phyloP scores from a whole-genome alignment of 176 grass and related monocot species.

The Aechmea fasciata region DNA sequence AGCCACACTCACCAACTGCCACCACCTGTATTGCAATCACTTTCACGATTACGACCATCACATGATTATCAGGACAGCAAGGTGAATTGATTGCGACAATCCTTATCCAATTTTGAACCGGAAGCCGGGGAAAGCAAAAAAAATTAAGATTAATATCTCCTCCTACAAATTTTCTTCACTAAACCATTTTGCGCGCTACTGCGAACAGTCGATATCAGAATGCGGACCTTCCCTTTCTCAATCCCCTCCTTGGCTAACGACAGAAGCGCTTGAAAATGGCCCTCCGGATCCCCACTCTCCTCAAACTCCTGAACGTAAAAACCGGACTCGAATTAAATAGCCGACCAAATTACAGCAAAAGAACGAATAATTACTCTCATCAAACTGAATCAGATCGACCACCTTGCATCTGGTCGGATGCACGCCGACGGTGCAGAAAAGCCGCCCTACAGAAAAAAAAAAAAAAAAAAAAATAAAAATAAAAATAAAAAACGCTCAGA shows the following conservation, averaged over 20 bases:
- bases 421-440: constrained; percentile 87
- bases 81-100: constrained; percentile 1
- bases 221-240: constrained; percentile 71
- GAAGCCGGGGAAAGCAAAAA: neutral
- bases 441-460: constrained; percentile 53
- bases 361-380: neutral
- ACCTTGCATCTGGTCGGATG: constrained; percentile 97
- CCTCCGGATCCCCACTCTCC: constrained; percentile 77
- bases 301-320: constrained; percentile 73
- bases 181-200: neutral
- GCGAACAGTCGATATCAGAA: neutral
- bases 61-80: neutral
- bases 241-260: constrained; percentile 64
- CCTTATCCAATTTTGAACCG: neutral
- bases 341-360: constrained; percentile 7
- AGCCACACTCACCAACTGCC: constrained; percentile 87
- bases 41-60: neutral
- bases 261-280: constrained; percentile 66
- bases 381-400: constrained; percentile 1
- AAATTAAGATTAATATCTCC: neutral
- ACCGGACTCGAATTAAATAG: neutral
- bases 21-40: constrained; percentile 57
- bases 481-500: constrained; percentile 14
- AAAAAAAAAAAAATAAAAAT: too few relatives aligned
- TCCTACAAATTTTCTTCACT: neutral